Evolutionary conservation across 768 basidiomycete genomes (phyloP).

Genomic region (Tylopilus felleus): DNA sequence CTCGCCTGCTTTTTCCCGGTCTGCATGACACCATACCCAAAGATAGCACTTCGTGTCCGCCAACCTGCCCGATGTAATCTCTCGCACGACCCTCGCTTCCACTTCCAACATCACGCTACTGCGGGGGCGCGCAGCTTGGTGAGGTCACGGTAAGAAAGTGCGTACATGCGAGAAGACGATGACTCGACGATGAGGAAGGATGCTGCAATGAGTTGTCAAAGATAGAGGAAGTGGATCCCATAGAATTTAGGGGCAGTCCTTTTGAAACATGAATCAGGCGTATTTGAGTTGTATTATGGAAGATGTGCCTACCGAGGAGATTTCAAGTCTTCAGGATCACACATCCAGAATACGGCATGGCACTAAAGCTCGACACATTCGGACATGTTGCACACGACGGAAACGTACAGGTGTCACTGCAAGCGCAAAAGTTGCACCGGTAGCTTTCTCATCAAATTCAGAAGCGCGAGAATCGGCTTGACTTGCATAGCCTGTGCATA

Average conservation of each 20-base stretch:
- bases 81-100: constrained; percentile 29
- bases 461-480: constrained; percentile 84
- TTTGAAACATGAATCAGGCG: background rate
- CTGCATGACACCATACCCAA: constrained; percentile 29
- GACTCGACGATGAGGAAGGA: constrained; percentile 86
- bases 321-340: constrained; percentile 82
- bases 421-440: constrained; percentile 73
- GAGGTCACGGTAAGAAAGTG: constrained; percentile 89
- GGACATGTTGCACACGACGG: constrained; percentile 78
- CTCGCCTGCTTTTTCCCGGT: constrained; percentile 6
- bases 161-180: constrained; percentile 78
- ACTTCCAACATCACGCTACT: constrained; percentile 25
- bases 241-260: constrained; percentile 96
- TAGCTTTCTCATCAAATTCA: constrained; percentile 79
- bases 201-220: constrained; percentile 91
- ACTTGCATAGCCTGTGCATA: constrained; percentile 86
- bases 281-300: background rate
- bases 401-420: constrained; percentile 91
- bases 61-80: constrained; percentile 17
- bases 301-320: constrained; percentile 66
- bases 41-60: background rate
- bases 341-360: constrained; percentile 95
- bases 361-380: constrained; percentile 84
- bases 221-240: constrained; percentile 96
- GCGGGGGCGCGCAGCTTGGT: constrained; percentile 45